Base-by-base conservation (phyloP, 495 filamentous ascomycete genomes). In the Neurospora discreta region DNA sequence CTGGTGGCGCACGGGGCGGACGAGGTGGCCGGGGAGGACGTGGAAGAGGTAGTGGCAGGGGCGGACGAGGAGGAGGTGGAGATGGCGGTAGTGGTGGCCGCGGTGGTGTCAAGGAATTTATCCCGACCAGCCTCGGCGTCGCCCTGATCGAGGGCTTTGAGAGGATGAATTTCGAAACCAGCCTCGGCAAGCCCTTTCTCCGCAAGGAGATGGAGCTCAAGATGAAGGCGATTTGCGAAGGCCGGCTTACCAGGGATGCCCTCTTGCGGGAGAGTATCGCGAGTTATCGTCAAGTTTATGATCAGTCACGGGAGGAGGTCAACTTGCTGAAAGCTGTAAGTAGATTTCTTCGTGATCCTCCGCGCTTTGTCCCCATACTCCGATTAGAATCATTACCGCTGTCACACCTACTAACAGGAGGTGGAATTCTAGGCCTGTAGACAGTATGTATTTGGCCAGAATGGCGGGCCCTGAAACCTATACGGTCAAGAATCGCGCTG, bases 161-260 rank as follows among this genome's bases (percentile, higher is more conserved):
- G 75, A 89, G 90, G 71, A 92, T 99, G 82, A 91, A 90, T 39
- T 89, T 98, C 70, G 93, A 97, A 69, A 94, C 90, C 23, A 96
- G 92, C 71, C 86, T 99, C 18, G 91, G 93, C 76, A 99, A 99
- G 80, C 95, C 95, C n/a, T 98, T 98, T 79, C 83, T 99, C 52
- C 88, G 95, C 36, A 98, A 99, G 80, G 95, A 99, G 84, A 97
- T 97, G 93, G 95, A 99, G 80, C 80, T 91, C 71, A 90, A 92
- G 74, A 96, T 99, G 94, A 93, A 93, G 77, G 92, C 92, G 70
- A 97, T 99, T 68, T 98, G 95, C 80, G 93, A 92, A 70, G 96
- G 96, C n/a, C 87, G 86, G 20, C 90, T 89, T 71, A 90, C 89
- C 15, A 89, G 89, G 52, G 86, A 87, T 42, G 88, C 88, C 33